A percentile compares a stretch with the other conserved stretches of the same genome.
These are phyloP conservation scores for Amauroascus niger DNA, from an alignment of 2,329 filamentous ascomycete genomes.

Conservation along the genomic window DNA sequence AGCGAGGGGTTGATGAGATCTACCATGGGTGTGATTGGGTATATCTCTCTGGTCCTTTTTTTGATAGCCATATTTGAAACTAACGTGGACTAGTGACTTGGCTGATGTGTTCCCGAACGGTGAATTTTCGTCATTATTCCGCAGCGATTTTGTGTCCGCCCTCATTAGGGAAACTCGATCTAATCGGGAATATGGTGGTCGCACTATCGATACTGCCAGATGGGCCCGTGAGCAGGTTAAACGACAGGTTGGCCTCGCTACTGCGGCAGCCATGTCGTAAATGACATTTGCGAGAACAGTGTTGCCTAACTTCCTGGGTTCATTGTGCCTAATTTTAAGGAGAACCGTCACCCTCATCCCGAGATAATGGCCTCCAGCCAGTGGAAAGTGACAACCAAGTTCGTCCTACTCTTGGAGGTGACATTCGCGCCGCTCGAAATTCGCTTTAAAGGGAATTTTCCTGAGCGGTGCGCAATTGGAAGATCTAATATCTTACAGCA, in stretches of 20 bases:
- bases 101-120: slow-evolving; percentile 89
- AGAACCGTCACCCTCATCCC: slow-evolving; percentile 2
- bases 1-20: slow-evolving; percentile 86
- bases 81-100: slow-evolving; percentile 57
- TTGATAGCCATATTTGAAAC: not conserved
- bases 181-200: slow-evolving; percentile 73
- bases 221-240: slow-evolving; percentile 98
- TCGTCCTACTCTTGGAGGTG: slow-evolving; percentile 1
- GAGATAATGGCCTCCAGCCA: not conserved
- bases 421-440: not conserved
- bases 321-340: not conserved
- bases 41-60: slow-evolving; percentile 43
- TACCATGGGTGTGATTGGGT: slow-evolving; percentile 97
- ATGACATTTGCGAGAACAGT: not conserved
- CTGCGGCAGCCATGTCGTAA: slow-evolving; percentile 34
- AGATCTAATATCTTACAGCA: slow-evolving; percentile 1
- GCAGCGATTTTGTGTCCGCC: slow-evolving; percentile 76
- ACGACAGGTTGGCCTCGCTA: slow-evolving; percentile 52
- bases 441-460: not conserved
- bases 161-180: slow-evolving; percentile 88
- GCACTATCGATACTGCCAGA: slow-evolving; percentile 87
- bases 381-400: not conserved
- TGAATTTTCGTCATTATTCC: slow-evolving; percentile 74
- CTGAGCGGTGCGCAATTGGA: not conserved
- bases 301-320: not conserved